Conservation (phyloP, 2,329 filamentous ascomycete species). For the Coccinonectria pachysandricola region DNA sequence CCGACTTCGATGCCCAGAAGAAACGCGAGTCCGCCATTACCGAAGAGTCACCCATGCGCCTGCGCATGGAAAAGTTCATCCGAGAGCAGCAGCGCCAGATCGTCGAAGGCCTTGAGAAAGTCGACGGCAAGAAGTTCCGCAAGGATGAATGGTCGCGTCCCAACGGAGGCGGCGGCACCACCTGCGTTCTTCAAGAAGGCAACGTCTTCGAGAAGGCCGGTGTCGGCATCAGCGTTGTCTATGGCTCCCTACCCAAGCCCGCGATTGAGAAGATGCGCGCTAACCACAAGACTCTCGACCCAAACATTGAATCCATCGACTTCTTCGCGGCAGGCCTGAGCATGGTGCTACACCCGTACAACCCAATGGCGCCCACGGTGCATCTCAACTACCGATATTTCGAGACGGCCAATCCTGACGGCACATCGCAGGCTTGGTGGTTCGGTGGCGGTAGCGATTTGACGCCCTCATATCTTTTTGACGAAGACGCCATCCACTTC, state of each 20-base stretch:
- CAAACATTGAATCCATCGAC: slow-evolving; percentile 69
- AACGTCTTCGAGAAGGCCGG: slow-evolving; percentile 97
- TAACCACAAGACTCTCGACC: slow-evolving; percentile 83
- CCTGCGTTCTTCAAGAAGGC: slow-evolving; percentile 89
- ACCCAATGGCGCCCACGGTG: slow-evolving; percentile 95
- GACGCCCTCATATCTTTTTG: slow-evolving; percentile 88
- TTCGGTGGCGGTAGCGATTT: slow-evolving; percentile 93
- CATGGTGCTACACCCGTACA: slow-evolving; percentile 84
- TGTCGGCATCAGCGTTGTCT: slow-evolving; percentile 90
- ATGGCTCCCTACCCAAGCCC: slow-evolving; percentile 75
- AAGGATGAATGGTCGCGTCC: slow-evolving; percentile 80
- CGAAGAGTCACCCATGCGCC: slow-evolving; percentile 80
- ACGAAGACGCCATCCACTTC: slow-evolving; percentile 95
- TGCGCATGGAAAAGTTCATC: slow-evolving; percentile 96
- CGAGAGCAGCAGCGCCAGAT: slow-evolving; percentile 87
- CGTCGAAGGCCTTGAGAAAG: slow-evolving; percentile 66
- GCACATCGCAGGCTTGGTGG: slow-evolving; percentile 85
- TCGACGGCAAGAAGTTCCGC: slow-evolving; percentile 76
- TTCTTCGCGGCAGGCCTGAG: slow-evolving; percentile 95
- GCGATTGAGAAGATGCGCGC: slow-evolving; percentile 89
- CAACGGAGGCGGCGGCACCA: slow-evolving; percentile 85
- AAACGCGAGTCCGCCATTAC: slow-evolving; percentile 63
- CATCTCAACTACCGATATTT: slow-evolving; percentile 99
- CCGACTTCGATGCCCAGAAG: slow-evolving; percentile 70
- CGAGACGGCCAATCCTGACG: slow-evolving; percentile 81